Evolutionary conservation across 179 eudicot genomes (phyloP), one percentile per base, ranked within the genome.

Genomic region (Pouteria campechiana): DNA sequence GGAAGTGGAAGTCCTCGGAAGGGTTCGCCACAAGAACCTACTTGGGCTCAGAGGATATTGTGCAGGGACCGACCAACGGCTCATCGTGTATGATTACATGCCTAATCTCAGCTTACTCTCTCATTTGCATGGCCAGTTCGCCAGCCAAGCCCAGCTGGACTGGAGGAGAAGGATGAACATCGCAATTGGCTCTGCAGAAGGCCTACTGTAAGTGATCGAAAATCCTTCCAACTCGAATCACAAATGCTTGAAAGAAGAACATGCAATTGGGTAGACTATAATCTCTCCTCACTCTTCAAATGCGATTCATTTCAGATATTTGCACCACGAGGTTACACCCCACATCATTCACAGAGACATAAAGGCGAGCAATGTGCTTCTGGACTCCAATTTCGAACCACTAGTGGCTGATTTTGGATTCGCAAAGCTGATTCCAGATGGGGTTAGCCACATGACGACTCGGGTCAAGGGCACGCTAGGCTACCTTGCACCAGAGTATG

Each of bases 1-100:
- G 41, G 79, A 73, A 50, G 79, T 73, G 5, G 79, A 69, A 50
- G 72, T 73, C 12, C 64, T 73, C 3, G 79, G 75, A 27, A 65
- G 79, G 57, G 72, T 69, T 4, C 52, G 72, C 37, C 79, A 73
- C 75, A 69, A 73, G 53, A 73, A 73, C 50, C 43, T 73, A 17
- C 18, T 73, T 21, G 66, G 79, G 0, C 55, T 69, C 19, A 69
- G 67, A 28, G 79, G 79, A 0, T 73, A 69, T 27, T 73, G 79
- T 15, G 75, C 64, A 0, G 69, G 58, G 4, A 57, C 37, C 16
- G 75, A 73, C 10, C 75, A 73, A 40, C 57, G 75, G 23, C 61
- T 73, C 19, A 73, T 73, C 25, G 79, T 73, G 2, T 69, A 73
- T 37, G 79, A 73, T 54, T 73, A 69, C 63, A 69, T 73, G 79